A percentile compares a stretch with the other conserved stretches of the same genome.
Conservation (phyloP, 2,329 filamentous ascomycete genomes). For the Aspergillus sp. region DNA sequence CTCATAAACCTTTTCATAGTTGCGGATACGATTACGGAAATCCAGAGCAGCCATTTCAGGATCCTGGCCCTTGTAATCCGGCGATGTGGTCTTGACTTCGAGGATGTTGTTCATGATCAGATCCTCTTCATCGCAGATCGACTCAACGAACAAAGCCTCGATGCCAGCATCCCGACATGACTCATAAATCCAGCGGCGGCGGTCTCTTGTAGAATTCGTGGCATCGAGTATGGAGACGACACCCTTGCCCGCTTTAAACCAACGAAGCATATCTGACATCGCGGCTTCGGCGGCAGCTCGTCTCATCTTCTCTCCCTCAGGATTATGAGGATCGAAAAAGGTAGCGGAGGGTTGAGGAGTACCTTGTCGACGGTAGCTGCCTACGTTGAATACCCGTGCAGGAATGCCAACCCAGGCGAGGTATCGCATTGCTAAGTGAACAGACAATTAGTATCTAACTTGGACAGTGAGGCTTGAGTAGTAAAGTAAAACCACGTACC, state of each 20-base stretch:
- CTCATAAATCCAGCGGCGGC: constrained; percentile 87
- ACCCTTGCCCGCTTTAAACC: constrained; percentile 74
- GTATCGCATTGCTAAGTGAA: constrained; percentile 72
- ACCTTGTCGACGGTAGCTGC: constrained; percentile 84
- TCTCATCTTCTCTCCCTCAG: constrained; percentile 83
- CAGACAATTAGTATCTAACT: not conserved
- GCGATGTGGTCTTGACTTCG: constrained; percentile 94
- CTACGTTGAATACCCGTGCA: constrained; percentile 94
- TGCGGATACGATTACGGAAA: constrained; percentile 89
- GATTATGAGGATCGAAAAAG: constrained; percentile 90
- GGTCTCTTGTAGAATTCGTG: constrained; percentile 88
- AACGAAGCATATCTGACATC: constrained; percentile 86
- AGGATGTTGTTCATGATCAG: constrained; percentile 98
- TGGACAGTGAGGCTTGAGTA: not conserved
- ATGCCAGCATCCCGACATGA: constrained; percentile 70
- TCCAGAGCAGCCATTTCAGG: constrained; percentile 86
- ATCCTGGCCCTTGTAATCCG: constrained; percentile 91
- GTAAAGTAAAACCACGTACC: constrained; percentile 51
- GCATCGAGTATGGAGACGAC: constrained; percentile 92
- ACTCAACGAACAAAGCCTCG: constrained; percentile 93
- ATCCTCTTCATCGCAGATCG: constrained; percentile 91
- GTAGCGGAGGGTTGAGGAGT: constrained; percentile 87
- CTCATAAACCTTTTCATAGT: constrained; percentile 96
- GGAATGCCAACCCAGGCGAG: constrained; percentile 94
- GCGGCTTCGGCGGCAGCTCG: constrained; percentile 87